These are phyloP conservation scores for Acanthamoeba divionensis DNA, from an alignment of 208 protist species.

Conservation along the genomic window DNA sequence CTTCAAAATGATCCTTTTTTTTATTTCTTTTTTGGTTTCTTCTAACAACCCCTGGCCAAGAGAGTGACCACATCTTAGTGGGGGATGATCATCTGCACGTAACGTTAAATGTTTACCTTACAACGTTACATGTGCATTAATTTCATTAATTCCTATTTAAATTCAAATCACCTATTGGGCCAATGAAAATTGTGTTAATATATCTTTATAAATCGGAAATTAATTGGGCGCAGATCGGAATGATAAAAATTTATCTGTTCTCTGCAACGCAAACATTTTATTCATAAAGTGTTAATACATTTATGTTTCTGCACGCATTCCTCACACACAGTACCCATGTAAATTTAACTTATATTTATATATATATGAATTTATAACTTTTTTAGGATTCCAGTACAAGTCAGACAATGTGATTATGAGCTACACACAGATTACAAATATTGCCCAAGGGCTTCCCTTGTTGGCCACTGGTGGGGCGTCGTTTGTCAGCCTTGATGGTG, in stretches of 20 bases:
- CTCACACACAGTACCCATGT: neutral
- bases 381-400: neutral
- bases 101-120: neutral
- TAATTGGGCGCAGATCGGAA: no score
- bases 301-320: neutral
- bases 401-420: neutral
- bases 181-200: neutral
- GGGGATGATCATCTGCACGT: neutral
- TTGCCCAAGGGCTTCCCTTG: neutral
- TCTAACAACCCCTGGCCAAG: neutral
- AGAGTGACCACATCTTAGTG: neutral
- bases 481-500: neutral
- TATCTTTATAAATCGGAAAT: neutral
- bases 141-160: neutral
- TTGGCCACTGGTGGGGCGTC: neutral
- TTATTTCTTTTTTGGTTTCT: neutral
- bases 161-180: neutral
- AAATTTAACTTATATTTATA: neutral
- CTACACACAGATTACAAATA: neutral
- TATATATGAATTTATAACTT: neutral
- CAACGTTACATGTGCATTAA: neutral
- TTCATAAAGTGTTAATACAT: neutral
- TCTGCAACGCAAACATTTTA: neutral
- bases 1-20: neutral
- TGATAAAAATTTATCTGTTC: neutral